Percentiles rank a stretch among this genome's conserved stretches.
phyloP scores from a whole-genome alignment of 768 basidiomycete genomes.

The Exsudoporus frostii region DNA sequence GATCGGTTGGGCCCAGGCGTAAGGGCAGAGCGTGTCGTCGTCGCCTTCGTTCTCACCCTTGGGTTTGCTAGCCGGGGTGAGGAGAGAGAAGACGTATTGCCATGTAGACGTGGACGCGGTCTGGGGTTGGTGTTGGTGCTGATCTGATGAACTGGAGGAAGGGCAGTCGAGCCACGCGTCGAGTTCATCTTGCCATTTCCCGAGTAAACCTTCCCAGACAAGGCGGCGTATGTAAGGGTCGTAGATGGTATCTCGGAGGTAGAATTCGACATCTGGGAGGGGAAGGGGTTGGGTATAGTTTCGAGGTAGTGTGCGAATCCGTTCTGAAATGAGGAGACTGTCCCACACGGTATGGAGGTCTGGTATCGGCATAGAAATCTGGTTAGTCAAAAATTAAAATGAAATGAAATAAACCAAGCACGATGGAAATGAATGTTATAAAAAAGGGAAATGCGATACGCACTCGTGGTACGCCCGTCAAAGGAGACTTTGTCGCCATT shows the following conservation, averaged over 20 bases:
- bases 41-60: constrained; percentile 30
- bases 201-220: constrained; percentile 78
- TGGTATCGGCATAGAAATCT: constrained; percentile 10
- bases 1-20: constrained; percentile 70
- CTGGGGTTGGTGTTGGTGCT: constrained; percentile 3
- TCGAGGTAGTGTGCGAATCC: constrained; percentile 61
- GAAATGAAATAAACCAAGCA: neutral
- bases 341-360: constrained; percentile 94
- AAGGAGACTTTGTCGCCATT: constrained; percentile 77
- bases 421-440: neutral
- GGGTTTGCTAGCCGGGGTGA: neutral
- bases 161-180: constrained; percentile 71
- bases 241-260: constrained; percentile 78
- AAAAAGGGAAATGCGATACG: constrained; percentile 23
- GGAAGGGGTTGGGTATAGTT: constrained; percentile 83
- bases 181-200: constrained; percentile 61
- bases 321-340: constrained; percentile 73
- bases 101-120: constrained; percentile 14
- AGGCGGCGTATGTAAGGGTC: constrained; percentile 85
- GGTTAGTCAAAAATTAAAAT: neutral
- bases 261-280: constrained; percentile 57
- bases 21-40: constrained; percentile 67
- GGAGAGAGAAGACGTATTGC: constrained; percentile 23
- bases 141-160: constrained; percentile 1
- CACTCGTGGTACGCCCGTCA: constrained; percentile 69